Evolutionary conservation across 2,329 filamentous ascomycete genomes (phyloP).

Genomic region (Verruconis gallopava): DNA sequence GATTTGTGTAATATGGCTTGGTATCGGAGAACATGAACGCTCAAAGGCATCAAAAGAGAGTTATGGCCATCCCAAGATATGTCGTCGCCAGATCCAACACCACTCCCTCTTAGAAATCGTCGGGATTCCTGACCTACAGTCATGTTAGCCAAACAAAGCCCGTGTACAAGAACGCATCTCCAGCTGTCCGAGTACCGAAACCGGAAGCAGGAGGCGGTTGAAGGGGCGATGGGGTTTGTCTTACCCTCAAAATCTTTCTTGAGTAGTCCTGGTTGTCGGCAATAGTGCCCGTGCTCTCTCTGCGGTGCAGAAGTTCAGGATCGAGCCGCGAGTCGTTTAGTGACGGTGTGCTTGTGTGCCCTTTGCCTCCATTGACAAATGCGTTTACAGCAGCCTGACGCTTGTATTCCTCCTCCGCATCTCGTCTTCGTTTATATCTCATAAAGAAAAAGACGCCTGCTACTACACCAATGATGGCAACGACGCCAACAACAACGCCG

Average conservation of each 20-base stretch:
- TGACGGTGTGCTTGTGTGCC: constrained; percentile 53
- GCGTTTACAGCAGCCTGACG: constrained; percentile 67
- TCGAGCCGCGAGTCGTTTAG: constrained; percentile 77
- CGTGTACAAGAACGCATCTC: not conserved
- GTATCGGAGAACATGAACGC: too few relatives aligned
- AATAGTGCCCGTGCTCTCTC: constrained; percentile 89
- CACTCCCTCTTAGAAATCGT: constrained; percentile 4
- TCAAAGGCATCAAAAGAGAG: too few relatives aligned
- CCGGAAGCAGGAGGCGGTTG: too few relatives aligned
- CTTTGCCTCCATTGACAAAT: constrained; percentile 50
- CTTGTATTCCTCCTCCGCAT: constrained; percentile 73
- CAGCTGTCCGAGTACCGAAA: too few relatives aligned
- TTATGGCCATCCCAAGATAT: too few relatives aligned
- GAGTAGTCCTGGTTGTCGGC: constrained; percentile 97
- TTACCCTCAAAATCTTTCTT: constrained; percentile 83
- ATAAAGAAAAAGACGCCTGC: constrained; percentile 63
- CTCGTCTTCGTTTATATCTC: constrained; percentile 60
- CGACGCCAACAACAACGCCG: constrained; percentile 73
- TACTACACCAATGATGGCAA: constrained; percentile 51
- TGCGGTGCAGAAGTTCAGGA: constrained; percentile 65
- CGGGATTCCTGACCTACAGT: constrained; percentile 8
- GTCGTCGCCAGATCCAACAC: not conserved
- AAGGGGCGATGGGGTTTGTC: too few relatives aligned
- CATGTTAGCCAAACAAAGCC: not conserved
- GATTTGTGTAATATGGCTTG: too few relatives aligned